Evolutionary conservation across 345 rosid species (phyloP).

Genomic region (Brassica napus): Da-Ae NC_063445.1:22573501-22574000

Average conservation of each 20-base stretch:
- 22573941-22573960: constrained; percentile 48
- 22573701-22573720: constrained; percentile 45
- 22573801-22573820: constrained; percentile 6
- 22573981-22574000: neutral
- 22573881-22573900: constrained; percentile 30
- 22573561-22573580: constrained; percentile 46
- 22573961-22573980: constrained; percentile 42
- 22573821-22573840: constrained; percentile 25
- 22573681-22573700: constrained; percentile 37
- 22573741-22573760: constrained; percentile 29
- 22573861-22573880: constrained; percentile 40
- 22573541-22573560: constrained; percentile 43
- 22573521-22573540: constrained; percentile 42
- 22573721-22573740: constrained; percentile 37
- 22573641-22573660: constrained; percentile 33
- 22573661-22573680: constrained; percentile 27
- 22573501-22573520: constrained; percentile 55
- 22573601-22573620: constrained; percentile 42
- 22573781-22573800: constrained; percentile 5
- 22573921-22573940: constrained; percentile 39
- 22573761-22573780: constrained; percentile 4
- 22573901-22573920: constrained; percentile 40
- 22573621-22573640: constrained; percentile 45
- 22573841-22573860: constrained; percentile 45
- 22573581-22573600: constrained; percentile 40